A percentile compares a stretch with the other conserved stretches of the same genome.
Conservation (phyloP, 2,329 filamentous ascomycete genomes). For the Penicillium brevicompactum region DNA sequence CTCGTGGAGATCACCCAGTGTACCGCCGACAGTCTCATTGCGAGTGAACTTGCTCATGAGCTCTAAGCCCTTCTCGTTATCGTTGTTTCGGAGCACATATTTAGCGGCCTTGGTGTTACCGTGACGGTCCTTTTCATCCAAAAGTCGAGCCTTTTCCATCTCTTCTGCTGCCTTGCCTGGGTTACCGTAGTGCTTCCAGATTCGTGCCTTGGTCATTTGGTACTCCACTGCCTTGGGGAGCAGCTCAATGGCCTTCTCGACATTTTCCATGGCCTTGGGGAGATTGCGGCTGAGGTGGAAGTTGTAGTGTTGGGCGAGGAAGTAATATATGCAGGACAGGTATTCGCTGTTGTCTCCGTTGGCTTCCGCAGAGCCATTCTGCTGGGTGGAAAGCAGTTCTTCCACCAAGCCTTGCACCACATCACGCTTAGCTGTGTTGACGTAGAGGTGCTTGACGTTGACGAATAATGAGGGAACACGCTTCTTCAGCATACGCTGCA, state of each 20-base stretch:
- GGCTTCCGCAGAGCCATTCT: constrained; percentile 52
- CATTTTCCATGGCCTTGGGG: constrained; percentile 75
- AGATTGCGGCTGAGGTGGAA: constrained; percentile 86
- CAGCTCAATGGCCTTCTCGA: constrained; percentile 79
- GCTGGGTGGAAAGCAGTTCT: constrained; percentile 66
- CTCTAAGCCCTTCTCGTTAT: constrained; percentile 81
- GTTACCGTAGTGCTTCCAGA: constrained; percentile 88
- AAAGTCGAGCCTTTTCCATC: constrained; percentile 82
- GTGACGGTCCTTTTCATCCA: constrained; percentile 90
- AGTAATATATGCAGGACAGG: constrained; percentile 81
- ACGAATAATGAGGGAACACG: constrained; percentile 95
- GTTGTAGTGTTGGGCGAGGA: constrained; percentile 96
- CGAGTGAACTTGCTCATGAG: constrained; percentile 94
- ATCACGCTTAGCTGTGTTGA: constrained; percentile 74
- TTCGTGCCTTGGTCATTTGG: constrained; percentile 91
- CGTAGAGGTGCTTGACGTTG: constrained; percentile 92
- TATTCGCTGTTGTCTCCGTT: constrained; percentile 63
- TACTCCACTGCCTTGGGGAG: constrained; percentile 84
- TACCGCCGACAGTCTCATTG: constrained; percentile 83
- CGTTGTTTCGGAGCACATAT: constrained; percentile 90
- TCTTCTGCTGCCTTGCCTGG: constrained; percentile 75
- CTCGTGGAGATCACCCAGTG: constrained; percentile 86
- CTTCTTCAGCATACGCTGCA: constrained; percentile 83
- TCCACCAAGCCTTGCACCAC: constrained; percentile 74
- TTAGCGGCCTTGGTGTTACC: constrained; percentile 99